Evolutionary conservation across 2,329 filamentous ascomycete species (phyloP).

Genomic region (Penicillium sp.): DNA sequence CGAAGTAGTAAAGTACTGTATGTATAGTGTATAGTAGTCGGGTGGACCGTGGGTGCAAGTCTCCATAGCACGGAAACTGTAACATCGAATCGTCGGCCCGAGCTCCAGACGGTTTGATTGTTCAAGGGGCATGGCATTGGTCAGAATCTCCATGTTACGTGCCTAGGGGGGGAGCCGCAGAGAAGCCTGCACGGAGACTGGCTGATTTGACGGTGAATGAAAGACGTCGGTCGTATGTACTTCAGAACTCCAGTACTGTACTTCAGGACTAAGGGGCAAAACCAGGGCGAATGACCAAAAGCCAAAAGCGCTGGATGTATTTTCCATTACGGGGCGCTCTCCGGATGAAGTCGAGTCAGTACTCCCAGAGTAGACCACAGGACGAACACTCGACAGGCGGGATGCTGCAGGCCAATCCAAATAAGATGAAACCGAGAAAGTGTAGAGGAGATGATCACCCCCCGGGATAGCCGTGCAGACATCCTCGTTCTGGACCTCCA

Average conservation of each 20-base stretch:
- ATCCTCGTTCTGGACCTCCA: constrained; percentile 12
- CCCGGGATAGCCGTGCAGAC: constrained; percentile 37
- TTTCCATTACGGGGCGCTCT: constrained; percentile 27
- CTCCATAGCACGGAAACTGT: constrained; percentile 25
- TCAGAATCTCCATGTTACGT: constrained; percentile 32
- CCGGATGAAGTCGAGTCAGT: constrained; percentile 36
- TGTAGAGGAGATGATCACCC: constrained; percentile 37
- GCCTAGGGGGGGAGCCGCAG: constrained; percentile 26
- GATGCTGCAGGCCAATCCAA: constrained; percentile 36
- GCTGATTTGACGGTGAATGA: constrained; percentile 23
- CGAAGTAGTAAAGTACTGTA: neutral
- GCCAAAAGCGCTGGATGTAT: constrained; percentile 16
- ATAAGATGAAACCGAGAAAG: constrained; percentile 38
- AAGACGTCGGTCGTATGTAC: constrained; percentile 7
- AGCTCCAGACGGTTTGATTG: constrained; percentile 27
- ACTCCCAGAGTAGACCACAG: constrained; percentile 24
- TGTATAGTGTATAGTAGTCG: neutral
- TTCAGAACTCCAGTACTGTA: neutral
- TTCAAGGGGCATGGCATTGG: constrained; percentile 33
- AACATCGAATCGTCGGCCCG: constrained; percentile 27
- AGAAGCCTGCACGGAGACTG: constrained; percentile 28
- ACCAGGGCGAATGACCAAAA: constrained; percentile 17
- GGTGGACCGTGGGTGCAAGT: constrained; percentile 1
- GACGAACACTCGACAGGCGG: constrained; percentile 36
- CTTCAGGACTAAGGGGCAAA: constrained; percentile 4